Evolutionary conservation across 2,329 filamentous ascomycete species (phyloP), one percentile per base, ranked within the genome.

Genomic region (Emericellopsis atlantica): DNA sequence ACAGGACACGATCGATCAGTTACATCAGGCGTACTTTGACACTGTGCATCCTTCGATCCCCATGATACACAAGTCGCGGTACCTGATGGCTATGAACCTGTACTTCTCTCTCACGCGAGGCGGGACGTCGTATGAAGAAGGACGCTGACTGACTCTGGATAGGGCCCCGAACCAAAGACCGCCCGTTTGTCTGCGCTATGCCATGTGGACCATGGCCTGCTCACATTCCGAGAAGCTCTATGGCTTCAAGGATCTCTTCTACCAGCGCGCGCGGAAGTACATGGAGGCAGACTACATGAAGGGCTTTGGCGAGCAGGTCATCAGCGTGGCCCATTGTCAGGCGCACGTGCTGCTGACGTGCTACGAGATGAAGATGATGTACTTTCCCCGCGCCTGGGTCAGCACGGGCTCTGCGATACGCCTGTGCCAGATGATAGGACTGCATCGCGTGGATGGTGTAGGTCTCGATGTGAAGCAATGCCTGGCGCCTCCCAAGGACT

Each of bases 291-390:
- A 95, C 55, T 88, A 93, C 58, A 80, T 95, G 68, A 92, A 85
- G 57, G 89, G 90, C 4, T 88, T 90, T 49, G 92, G 92, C 40
- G 90, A 96, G 59, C 74, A 80, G 48, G 84, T 93, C 56, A 84
- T 95, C 49, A 90, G 83, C 2, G 69, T 95, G 24, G 81, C 82
- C 14, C 86, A 95, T 58, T 84, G 82, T 39, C 92, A 98, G 58
- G 78, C 85, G 1, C 93, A 93, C 72, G 69, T 79, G 22, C 66
- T 96, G 16, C 70, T 93, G 37, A 76, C 80, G 6, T 79, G 75
- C 1, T 95, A 94, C 52, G 92, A 98, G 59, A 96, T 95, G 68
- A 95, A 90, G 63, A 84, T 85, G 73, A 95, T 96, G 85, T 93
- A 88, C 58, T 96, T 96, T 51, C 90, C 92, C 1, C 72, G 92